Evolutionary conservation across 148 eudicot species (phyloP), one percentile per base, ranked within the genome.

Genomic region (Beta vulgaris): DNA sequence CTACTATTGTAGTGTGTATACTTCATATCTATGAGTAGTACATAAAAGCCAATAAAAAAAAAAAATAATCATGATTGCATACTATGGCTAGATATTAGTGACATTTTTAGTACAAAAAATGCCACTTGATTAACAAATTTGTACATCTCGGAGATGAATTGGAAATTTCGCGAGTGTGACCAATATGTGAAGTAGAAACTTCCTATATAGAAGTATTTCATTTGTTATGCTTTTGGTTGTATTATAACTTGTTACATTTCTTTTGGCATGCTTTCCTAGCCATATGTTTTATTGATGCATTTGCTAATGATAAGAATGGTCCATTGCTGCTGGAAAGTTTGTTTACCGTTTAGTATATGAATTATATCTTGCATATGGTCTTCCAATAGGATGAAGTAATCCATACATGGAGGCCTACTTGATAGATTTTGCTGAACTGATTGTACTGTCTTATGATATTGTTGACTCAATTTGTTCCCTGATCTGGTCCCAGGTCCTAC

Each of bases 371-470:
- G 72, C 71, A 74, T 74, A 71, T 69, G 59, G 79, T 75, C 68
- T 70, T 63, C 37, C 31, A 70, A 54, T 32, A 64, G 73, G 73
- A 46, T 43, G 69, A 80, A 63, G 25, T 32, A 53, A 69, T 51
- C 54, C 43, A 61, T 54, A 46, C 32, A 34, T 61, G 43, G 67
- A 80, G 78, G 68, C 76, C 82, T 74, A 75, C 75, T 63, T 75
- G 31, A 37, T 31, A 64, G 32, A 54, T 53, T 55, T 44, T 69
- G 61, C 25, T 74, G 74, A 13, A n/a, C 26, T 23, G 48, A 66
- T 79, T 69, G 76, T 67, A 59, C 40, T 65, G 25, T 59, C 71
- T 60, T 76, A 66, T 76, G 68, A 76, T 76, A 71, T 44, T 44
- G 72, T 76, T 76, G 19, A 18, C 69, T 59, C 31, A 31, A 39